Conservation (phyloP, 2,329 filamentous ascomycete genomes). For the Sarocladiaceae sp. region DNA sequence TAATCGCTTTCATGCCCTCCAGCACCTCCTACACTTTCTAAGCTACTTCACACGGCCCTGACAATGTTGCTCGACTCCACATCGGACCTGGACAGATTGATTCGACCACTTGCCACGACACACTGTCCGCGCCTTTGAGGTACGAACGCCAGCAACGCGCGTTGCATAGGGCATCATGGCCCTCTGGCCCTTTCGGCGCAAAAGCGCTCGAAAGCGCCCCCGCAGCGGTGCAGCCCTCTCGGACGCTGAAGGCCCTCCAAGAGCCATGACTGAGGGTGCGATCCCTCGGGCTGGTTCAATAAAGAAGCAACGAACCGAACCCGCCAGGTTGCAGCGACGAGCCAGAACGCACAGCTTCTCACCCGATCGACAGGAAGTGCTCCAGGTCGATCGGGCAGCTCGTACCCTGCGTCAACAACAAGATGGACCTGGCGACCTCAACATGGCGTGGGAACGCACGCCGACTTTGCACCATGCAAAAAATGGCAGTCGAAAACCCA, state of each 20-base stretch:
- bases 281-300: conserved; percentile 19
- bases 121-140: neutral
- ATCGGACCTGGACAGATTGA: neutral
- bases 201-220: conserved; percentile 58
- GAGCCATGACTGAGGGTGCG: conserved; percentile 27
- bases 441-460: conserved; percentile 24
- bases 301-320: conserved; percentile 39
- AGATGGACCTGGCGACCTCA: neutral
- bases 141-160: neutral
- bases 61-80: conserved; percentile 5
- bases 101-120: conserved; percentile 1
- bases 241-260: conserved; percentile 41
- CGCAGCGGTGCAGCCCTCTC: conserved; percentile 47
- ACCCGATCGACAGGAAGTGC: conserved; percentile 46
- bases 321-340: conserved; percentile 42
- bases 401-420: conserved; percentile 7
- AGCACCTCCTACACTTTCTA: neutral
- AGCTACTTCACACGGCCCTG: neutral
- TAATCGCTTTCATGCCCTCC: conserved; percentile 1
- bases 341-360: conserved; percentile 56
- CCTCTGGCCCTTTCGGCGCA: conserved; percentile 77
- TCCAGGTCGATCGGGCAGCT: conserved; percentile 29
- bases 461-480: conserved; percentile 45
- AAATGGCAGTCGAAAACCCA: conserved; percentile 39
- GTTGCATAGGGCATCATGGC: conserved; percentile 48